These are phyloP conservation scores for Coprinopsis marcescibilis DNA, from an alignment of 768 basidiomycete species.

Conservation along the genomic window DNA sequence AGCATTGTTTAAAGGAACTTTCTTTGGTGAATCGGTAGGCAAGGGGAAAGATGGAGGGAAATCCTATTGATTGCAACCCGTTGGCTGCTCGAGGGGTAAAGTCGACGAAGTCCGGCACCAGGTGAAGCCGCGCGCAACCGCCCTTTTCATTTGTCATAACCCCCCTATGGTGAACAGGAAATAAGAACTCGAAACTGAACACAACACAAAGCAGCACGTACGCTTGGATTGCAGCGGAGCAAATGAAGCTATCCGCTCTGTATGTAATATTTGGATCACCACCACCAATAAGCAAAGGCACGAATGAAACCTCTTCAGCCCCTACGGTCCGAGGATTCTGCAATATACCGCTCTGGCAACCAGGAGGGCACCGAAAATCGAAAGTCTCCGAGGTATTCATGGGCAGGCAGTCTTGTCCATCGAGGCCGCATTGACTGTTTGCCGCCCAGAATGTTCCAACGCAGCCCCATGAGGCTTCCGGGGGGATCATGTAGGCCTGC, in stretches of 20 bases:
- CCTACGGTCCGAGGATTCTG: constrained; percentile 76
- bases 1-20: constrained; percentile 53
- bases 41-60: constrained; percentile 70
- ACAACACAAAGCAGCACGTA: no score
- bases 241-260: constrained; percentile 80
- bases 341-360: constrained; percentile 56
- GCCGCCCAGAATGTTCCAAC: constrained; percentile 66
- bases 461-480: constrained; percentile 39
- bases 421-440: constrained; percentile 67
- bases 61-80: constrained; percentile 67
- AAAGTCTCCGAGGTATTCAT: constrained; percentile 50
- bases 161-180: constrained; percentile 40
- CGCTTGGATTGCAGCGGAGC: constrained; percentile 79
- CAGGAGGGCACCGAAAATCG: constrained; percentile 79
- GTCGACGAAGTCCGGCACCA: constrained; percentile 68
- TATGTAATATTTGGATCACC: constrained; percentile 70
- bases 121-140: constrained; percentile 68
- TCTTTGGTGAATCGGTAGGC: constrained; percentile 52
- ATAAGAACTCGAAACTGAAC: background rate
- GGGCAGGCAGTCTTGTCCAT: constrained; percentile 61
- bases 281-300: constrained; percentile 81
- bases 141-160: constrained; percentile 57
- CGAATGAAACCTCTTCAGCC: constrained; percentile 53
- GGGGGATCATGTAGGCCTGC: constrained; percentile 41
- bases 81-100: constrained; percentile 54